phyloP scores from a whole-genome alignment of 2,329 filamentous ascomycete species.

The Meredithiella fracta region DNA sequence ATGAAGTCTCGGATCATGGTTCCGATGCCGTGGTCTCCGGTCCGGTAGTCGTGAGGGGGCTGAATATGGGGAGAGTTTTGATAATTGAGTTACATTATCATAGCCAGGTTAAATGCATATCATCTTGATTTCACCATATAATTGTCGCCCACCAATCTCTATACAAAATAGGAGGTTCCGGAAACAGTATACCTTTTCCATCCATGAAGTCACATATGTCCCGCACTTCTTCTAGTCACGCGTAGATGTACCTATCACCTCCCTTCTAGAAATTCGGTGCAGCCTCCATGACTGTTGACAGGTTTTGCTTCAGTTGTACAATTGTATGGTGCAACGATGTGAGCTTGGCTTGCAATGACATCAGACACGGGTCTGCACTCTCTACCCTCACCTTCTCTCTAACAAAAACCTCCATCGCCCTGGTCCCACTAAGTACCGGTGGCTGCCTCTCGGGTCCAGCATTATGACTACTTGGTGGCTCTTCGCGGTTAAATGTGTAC shows the following conservation, averaged over 20 bases:
- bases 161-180: not conserved
- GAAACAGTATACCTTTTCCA: too few species aligned
- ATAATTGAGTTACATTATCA: too few species aligned
- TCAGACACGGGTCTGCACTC: conserved; percentile 71
- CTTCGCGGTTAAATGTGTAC: conserved; percentile 28
- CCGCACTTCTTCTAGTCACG: not conserved
- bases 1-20: conserved; percentile 94
- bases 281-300: conserved; percentile 63
- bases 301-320: conserved; percentile 49
- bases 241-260: not conserved
- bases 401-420: conserved; percentile 53
- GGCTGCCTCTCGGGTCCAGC: not conserved
- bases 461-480: not conserved
- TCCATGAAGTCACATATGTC: too few species aligned
- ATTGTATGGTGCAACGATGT: conserved; percentile 61
- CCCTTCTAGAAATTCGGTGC: conserved; percentile 20
- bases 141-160: too few species aligned
- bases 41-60: conserved; percentile 39
- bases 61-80: too few species aligned
- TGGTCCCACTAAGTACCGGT: conserved; percentile 16
- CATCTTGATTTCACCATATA: too few species aligned
- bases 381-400: conserved; percentile 81
- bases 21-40: conserved; percentile 91
- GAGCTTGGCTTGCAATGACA: conserved; percentile 71
- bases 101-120: too few species aligned